A percentile compares a stretch with the other conserved stretches of the same genome.
Evolutionary conservation across 345 rosid genomes (phyloP).

Genomic region (Rhizophora mangle): DNA sequence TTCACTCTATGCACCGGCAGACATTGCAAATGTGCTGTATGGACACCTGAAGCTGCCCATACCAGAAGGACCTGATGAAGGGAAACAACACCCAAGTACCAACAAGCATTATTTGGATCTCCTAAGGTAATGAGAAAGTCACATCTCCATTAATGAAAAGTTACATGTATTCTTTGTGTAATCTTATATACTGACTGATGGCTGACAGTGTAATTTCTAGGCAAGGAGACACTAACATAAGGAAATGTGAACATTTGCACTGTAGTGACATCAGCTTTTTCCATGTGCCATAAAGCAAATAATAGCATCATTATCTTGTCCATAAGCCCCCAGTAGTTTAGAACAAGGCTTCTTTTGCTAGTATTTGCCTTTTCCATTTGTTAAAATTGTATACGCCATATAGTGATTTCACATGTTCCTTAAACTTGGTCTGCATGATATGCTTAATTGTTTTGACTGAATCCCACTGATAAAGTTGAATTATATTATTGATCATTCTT

Average conservation of each 20-base stretch:
- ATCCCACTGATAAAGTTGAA: too few relatives aligned
- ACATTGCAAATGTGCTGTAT: constrained; percentile 84
- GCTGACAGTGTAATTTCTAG: neutral
- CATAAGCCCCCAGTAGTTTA: neutral
- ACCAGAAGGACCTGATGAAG: constrained; percentile 55
- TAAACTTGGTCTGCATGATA: too few relatives aligned
- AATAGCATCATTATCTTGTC: neutral
- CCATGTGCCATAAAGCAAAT: neutral
- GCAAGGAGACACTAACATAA: neutral
- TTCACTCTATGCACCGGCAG: constrained; percentile 77
- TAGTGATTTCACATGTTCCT: too few relatives aligned
- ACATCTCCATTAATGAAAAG: neutral
- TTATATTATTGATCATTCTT: too few relatives aligned
- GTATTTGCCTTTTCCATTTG: too few relatives aligned
- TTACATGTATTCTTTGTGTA: neutral
- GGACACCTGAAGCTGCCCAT: constrained; percentile 76
- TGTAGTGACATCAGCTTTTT: neutral
- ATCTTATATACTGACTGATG: neutral
- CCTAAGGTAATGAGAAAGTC: constrained; percentile 50
- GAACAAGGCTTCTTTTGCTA: neutral
- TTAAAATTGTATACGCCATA: too few relatives aligned
- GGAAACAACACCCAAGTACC: constrained; percentile 88
- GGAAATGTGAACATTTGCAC: too few relatives aligned
- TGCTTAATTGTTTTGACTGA: too few relatives aligned
- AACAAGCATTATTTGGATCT: constrained; percentile 85